Percentiles rank a stretch among this genome's conserved stretches.
These are phyloP conservation scores for Pleurotus salmoneostramineus DNA, from an alignment of 768 basidiomycete genomes.

Conservation along the genomic window DNA sequence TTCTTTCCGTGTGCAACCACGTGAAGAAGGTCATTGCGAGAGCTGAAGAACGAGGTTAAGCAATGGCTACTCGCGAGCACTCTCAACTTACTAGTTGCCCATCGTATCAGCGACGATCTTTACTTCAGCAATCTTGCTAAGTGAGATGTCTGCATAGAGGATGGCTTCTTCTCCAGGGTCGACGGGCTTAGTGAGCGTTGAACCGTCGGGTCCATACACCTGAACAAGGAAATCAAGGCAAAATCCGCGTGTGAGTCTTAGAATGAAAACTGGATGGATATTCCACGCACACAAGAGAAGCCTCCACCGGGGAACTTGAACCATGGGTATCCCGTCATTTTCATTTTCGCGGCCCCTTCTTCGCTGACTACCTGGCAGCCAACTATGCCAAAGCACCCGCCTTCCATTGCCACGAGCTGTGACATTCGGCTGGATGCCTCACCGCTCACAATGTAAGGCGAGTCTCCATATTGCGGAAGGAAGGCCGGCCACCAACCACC, in stretches of 20 bases:
- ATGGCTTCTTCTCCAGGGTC: conserved; percentile 23
- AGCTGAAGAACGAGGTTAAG: conserved; percentile 9
- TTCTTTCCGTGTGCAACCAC: conserved; percentile 23
- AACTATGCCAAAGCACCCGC: conserved; percentile 23
- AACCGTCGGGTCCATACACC: conserved; percentile 28
- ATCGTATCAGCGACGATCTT: conserved; percentile 8
- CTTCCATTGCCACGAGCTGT: conserved; percentile 25
- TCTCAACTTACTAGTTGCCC: conserved; percentile 5
- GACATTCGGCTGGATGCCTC: conserved; percentile 26
- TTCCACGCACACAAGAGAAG: conserved; percentile 15
- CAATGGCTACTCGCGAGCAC: background rate
- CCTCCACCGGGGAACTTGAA: conserved; percentile 24
- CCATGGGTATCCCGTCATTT: conserved; percentile 23
- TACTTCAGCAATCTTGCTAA: conserved; percentile 18
- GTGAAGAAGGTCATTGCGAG: conserved; percentile 21
- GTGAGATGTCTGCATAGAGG: conserved; percentile 23
- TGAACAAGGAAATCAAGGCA: background rate
- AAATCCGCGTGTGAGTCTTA: background rate
- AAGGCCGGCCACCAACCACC: conserved; percentile 28
- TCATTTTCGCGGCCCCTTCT: conserved; percentile 24
- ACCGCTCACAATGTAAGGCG: conserved; percentile 24
- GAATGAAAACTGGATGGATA: background rate
- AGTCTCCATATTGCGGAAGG: conserved; percentile 17
- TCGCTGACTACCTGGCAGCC: conserved; percentile 24
- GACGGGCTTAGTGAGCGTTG: conserved; percentile 15